Evolutionary conservation across 805 yeast genomes (phyloP), one percentile per base, ranked within the genome.

Genomic region (Sugiyamaella qingdaonensis): DNA sequence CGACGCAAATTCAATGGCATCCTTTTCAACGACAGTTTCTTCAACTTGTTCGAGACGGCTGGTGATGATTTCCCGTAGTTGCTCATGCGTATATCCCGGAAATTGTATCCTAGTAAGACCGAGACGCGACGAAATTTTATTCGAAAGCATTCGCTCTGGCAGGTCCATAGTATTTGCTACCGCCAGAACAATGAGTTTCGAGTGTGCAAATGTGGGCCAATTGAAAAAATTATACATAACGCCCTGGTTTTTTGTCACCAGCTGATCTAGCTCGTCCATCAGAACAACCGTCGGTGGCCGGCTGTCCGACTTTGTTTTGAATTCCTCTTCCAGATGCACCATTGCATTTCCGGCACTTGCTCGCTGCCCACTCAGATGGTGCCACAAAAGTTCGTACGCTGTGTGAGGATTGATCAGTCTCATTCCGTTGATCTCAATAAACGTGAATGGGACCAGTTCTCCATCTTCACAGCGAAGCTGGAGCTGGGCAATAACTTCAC

Each of bases 151-250:
- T 50, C 97, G 75, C 66, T 94, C 99, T 0, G 99, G 98, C 46
- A 94, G 72, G 71, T 94, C 98, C 97, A 94, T 90, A 0, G 97
- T 91, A 67, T 94, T 94, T 2, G 98, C 97, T 31, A 94, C 90
- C 0, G 98, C 97, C 41, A 94, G 76, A 1, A 94, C 95, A 48
- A 94, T 81, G 48, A 94, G 73, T 61, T 84, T 84, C 3, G 98
- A 90, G 58, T 82, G 74, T 10, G 79, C 73, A 62, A 88, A 82
- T 0, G 96, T 82, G 3, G 99, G 97, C 99, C 99, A 94, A 69
- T 94, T 94, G 76, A 94, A 90, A 65, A 94, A 89, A 67, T 94
- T 94, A 72, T 94, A 94, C 85, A 92, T 84, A 34, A 92, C 91
- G 44, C 82, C 81, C 65, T 89, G 96, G 54, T 82, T 84, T 51